A percentile compares a stretch with the other conserved stretches of the same genome.
phyloP scores from a whole-genome alignment of 345 rosid genomes.

The Salix caprea region DNA sequence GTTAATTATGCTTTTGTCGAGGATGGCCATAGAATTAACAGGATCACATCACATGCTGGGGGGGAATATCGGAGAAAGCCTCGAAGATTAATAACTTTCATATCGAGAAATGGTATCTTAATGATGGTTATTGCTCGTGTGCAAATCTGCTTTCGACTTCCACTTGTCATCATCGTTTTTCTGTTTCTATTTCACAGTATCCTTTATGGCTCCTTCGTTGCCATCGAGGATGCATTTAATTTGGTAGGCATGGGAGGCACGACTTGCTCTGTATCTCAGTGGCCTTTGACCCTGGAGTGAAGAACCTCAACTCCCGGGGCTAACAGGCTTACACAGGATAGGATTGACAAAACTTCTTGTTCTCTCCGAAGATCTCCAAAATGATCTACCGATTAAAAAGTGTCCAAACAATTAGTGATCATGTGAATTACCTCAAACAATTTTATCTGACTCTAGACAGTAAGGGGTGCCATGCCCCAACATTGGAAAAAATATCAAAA shows the following conservation, averaged over 20 bases:
- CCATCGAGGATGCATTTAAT: not conserved
- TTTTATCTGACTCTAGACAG: too few species aligned
- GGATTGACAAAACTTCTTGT: too few species aligned
- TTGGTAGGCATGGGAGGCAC: not conserved
- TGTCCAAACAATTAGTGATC: too few species aligned
- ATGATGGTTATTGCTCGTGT: not conserved
- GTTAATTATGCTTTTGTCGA: too few species aligned
- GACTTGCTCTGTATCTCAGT: not conserved
- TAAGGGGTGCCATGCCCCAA: not conserved
- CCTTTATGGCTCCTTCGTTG: not conserved
- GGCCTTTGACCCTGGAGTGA: not conserved
- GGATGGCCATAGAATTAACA: too few species aligned
- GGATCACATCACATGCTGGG: too few species aligned
- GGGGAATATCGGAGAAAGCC: too few species aligned
- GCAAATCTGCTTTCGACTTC: not conserved
- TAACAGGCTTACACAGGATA: not conserved
- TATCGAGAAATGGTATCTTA: not conserved
- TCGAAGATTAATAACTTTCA: too few species aligned
- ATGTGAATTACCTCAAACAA: too few species aligned
- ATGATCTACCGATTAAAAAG: too few species aligned
- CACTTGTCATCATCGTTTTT: too few species aligned
- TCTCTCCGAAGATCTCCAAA: not conserved
- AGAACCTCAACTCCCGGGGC: not conserved
- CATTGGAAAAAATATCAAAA: constrained; percentile 1
- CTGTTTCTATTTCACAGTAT: too few species aligned